Base-by-base conservation (phyloP, 306 rosid genomes). In the Betula pendula region DNA sequence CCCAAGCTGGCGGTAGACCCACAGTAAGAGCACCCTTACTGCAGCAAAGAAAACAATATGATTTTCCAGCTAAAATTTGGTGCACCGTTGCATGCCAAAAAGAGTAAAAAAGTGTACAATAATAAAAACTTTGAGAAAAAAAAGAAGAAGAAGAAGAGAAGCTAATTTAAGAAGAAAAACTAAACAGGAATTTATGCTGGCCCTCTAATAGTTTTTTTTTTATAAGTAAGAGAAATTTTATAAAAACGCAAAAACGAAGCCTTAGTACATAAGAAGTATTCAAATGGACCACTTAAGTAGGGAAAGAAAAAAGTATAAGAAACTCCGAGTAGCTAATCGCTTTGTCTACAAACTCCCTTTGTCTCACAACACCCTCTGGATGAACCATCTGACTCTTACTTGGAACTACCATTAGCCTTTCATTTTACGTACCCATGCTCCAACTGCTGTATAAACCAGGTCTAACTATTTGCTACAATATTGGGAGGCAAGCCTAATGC, bases 1-100 rank as follows among this genome's bases (percentile, higher is more conserved):
- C 98, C 99, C 99, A 92, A 8, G 98, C 96, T 5, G 99, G 99
- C 33, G 99, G 97, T 63, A 95, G 87, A 77, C 98, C 99, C 73
- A 96, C 90, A 5, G 90, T 91, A 66, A 88, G 78, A 56, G 82
- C 82, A 78, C 89, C 97, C 84, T 83, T 87, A 76, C 97, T 92
- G 93, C 84, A 85, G 69, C 31, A 77, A 75, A 47, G 27, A 66
- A 78, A 68, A 75, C 43, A 86, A 47, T 33, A 62, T 25, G 35
- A 53, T 68, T 3, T 31, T 22, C 67, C 42, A n/a, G 33, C 2
- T 59, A 15, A 24, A 68, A 29, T 35, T 40, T 48, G 44, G 27
- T 45, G 65, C 45, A 73, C 25, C 15, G 17, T 22, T 29, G 65
- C 20, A 76, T n/a, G 33, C 65, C 33, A 75, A 71, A 78, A 71